Base-by-base conservation (phyloP, 2,329 filamentous ascomycete genomes). In the Alternaria alternata region DNA sequence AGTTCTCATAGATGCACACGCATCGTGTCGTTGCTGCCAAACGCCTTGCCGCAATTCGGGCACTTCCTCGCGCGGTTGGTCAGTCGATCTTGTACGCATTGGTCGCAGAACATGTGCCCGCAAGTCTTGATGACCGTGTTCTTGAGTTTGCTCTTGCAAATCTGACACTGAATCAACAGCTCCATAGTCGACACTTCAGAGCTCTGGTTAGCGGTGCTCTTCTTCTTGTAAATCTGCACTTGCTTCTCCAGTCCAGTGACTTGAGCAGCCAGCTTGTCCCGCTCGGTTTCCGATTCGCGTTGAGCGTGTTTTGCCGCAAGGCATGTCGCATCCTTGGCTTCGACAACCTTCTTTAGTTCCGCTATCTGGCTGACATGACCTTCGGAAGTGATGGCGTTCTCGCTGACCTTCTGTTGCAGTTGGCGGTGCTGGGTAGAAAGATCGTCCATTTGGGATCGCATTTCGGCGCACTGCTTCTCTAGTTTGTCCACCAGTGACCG, bases 101-200 rank as follows among this genome's bases (percentile, higher is more conserved):
- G 86, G 74, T 90, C 89, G 85, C 95, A 99, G 79, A 98, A 97
- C 49, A 96, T 87, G 78, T 99, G 95, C 2, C 95, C 95, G 78
- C 95, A 99, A 1, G 92, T 93, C 81, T 95, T 96, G 77, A 99
- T 86, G 9, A 90, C 91, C 0, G 94, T 96, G 75, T 98, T 93
- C 80, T 98, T 98, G 82, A 97, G 94, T 68, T 94, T 92, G 73
- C 88, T 90, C 69, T 93, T 92, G 82, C 96, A 99, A 51, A 98
- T 92, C 11, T 93, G 92, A 82, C 95, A 99, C 52, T 96, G 88
- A 32, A 92, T 90, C 79, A 95, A 86, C 72, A 86, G 58, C 78
- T 94, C 87, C 72, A 97, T 85, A 84, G 93, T 91, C 75, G 94
- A 91, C 75, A 93, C 91, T 70, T 94, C 91, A 34, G 91, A 89